Evolutionary conservation across 176 grass and related monocot species (phyloP).

Genomic region (Pharus latifolius): DNA sequence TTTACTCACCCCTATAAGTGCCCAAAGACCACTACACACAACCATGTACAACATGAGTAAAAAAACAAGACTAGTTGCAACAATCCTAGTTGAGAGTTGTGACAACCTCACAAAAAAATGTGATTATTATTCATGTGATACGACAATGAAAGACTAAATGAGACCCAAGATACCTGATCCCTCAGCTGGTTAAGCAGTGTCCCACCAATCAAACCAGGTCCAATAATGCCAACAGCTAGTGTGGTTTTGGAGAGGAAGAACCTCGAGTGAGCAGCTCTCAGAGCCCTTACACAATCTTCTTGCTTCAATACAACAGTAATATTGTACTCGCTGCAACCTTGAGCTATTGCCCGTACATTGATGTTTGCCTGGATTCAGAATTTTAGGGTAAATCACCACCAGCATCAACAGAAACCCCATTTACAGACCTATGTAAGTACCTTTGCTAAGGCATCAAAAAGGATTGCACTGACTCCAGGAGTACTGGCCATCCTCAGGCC

Average conservation of each 20-base stretch:
- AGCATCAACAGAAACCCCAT: background rate
- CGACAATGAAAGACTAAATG: background rate
- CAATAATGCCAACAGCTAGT: slow-evolving; percentile 83
- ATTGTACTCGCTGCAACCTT: slow-evolving; percentile 99
- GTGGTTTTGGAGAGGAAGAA: slow-evolving; percentile 94
- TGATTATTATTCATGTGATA: background rate
- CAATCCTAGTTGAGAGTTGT: background rate
- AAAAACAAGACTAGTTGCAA: no score
- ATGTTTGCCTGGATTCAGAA: slow-evolving; percentile 69
- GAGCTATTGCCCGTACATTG: slow-evolving; percentile 95
- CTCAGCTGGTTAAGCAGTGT: slow-evolving; percentile 85
- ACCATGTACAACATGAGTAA: no score
- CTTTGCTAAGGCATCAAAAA: slow-evolving; percentile 99
- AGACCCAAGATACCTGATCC: slow-evolving; percentile 68
- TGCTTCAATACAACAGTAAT: slow-evolving; percentile 97
- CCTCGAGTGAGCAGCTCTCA: slow-evolving; percentile 80
- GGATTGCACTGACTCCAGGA: slow-evolving; percentile 92
- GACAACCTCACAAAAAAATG: slow-evolving; percentile 7
- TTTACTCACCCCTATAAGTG: no score
- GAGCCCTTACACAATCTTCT: slow-evolving; percentile 87
- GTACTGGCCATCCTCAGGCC: slow-evolving; percentile 95
- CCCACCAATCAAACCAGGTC: slow-evolving; percentile 84
- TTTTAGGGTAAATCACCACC: background rate
- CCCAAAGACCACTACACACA: no score
- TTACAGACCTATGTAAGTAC: slow-evolving; percentile 24